These are phyloP conservation scores for Plectosphaerella cucumerina DNA, from an alignment of 2,329 filamentous ascomycete genomes.

Conservation along the genomic window DNA sequence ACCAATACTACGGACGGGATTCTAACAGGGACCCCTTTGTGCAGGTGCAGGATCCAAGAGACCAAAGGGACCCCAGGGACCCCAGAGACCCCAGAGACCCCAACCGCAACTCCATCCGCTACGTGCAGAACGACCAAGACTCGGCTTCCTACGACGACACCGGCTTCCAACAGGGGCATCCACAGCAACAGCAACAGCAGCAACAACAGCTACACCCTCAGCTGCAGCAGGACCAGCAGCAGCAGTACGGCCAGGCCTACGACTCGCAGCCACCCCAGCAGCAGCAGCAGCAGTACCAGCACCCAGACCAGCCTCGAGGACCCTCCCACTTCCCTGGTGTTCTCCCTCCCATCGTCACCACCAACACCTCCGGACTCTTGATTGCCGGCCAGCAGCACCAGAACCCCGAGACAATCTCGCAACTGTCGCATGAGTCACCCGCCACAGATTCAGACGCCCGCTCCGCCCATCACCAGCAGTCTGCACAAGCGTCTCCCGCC, in stretches of 20 bases:
- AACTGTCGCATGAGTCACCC: conserved; percentile 59
- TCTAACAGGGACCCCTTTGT: conserved; percentile 34
- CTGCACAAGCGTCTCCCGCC: conserved; percentile 38
- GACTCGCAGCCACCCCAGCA: conserved; percentile 36
- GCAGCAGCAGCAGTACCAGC: conserved; percentile 22
- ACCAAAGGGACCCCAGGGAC: conserved; percentile 32
- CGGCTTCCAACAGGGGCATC: conserved; percentile 29
- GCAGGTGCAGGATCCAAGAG: conserved; percentile 39
- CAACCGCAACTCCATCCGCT: conserved; percentile 40
- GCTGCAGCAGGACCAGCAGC: conserved; percentile 25
- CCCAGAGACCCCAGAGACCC: conserved; percentile 30
- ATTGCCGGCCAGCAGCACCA: conserved; percentile 27
- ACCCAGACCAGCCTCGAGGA: conserved; percentile 16
- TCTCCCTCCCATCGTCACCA: conserved; percentile 28
- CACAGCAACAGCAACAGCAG: conserved; percentile 21
- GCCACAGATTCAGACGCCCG: conserved; percentile 43
- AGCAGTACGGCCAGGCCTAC: conserved; percentile 34
- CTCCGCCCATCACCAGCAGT: conserved; percentile 30
- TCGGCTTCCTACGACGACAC: conserved; percentile 42
- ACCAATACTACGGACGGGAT: conserved; percentile 28
- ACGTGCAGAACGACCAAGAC: conserved; percentile 41
- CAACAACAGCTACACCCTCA: too few relatives aligned
- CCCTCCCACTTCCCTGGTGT: conserved; percentile 26
- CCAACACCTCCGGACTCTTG: conserved; percentile 21
- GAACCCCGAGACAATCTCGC: conserved; percentile 58